Conservation (phyloP, 2,329 filamentous ascomycete genomes). For the Helminthosporium solani region DNA sequence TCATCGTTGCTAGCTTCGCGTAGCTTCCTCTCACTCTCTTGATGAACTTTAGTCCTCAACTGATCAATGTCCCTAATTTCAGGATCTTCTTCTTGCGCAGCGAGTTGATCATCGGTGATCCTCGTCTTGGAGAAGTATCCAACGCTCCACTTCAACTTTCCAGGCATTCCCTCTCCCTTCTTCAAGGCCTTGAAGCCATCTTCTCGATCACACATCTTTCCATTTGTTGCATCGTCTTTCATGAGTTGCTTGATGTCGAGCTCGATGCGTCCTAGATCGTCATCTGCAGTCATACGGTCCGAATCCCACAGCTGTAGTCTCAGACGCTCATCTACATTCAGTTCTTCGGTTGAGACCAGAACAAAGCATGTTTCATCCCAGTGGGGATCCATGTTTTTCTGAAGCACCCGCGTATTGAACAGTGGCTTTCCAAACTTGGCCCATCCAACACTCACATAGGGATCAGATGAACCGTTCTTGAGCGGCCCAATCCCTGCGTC, state of each 20-base stretch:
- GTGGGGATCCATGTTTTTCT: slow-evolving; percentile 64
- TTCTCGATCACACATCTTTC: slow-evolving; percentile 61
- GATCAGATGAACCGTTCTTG: slow-evolving; percentile 63
- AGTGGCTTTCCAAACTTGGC: slow-evolving; percentile 73
- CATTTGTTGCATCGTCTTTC: slow-evolving; percentile 58
- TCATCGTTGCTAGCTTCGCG: slow-evolving; percentile 64
- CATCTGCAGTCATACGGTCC: slow-evolving; percentile 69
- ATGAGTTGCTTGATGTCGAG: slow-evolving; percentile 67
- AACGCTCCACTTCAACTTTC: slow-evolving; percentile 67
- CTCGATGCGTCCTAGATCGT: slow-evolving; percentile 73
- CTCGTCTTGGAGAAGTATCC: slow-evolving; percentile 70
- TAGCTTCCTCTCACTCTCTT: slow-evolving; percentile 60
- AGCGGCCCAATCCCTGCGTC: slow-evolving; percentile 63
- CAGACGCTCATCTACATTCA: slow-evolving; percentile 70
- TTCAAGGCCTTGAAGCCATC: slow-evolving; percentile 68
- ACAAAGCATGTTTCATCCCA: slow-evolving; percentile 72
- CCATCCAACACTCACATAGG: slow-evolving; percentile 73
- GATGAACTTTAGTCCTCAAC: slow-evolving; percentile 58
- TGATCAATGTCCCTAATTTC: slow-evolving; percentile 59
- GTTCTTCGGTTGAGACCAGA: slow-evolving; percentile 68
- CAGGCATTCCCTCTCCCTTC: slow-evolving; percentile 66
- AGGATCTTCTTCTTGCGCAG: slow-evolving; percentile 60
- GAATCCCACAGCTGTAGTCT: slow-evolving; percentile 75
- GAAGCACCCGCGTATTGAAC: slow-evolving; percentile 65
- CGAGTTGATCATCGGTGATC: slow-evolving; percentile 62